Conservation (phyloP, 257 asterid species). For the Petunia secreta region DNA sequence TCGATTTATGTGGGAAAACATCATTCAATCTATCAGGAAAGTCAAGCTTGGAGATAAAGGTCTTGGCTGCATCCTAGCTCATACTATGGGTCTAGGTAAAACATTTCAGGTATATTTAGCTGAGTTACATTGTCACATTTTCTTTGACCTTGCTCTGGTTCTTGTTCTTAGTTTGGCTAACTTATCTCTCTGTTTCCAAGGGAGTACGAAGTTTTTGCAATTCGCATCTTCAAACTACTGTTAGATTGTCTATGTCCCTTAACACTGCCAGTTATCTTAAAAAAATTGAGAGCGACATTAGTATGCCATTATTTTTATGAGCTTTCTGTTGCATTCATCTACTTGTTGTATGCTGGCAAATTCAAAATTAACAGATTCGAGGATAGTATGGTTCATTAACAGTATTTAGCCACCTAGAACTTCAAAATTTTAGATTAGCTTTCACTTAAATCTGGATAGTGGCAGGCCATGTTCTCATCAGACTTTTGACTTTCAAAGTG, state of each 20-base stretch:
- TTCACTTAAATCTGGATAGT: constrained; percentile 5
- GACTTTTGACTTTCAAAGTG: not conserved
- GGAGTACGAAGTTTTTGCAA: not conserved
- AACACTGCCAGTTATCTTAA: not conserved
- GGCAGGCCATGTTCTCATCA: not conserved
- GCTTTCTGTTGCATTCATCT: constrained; percentile 19
- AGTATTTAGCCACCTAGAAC: not conserved
- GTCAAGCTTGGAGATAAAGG: constrained; percentile 95
- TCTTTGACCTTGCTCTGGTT: not conserved
- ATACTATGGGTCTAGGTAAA: constrained; percentile 98
- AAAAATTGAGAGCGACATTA: not conserved
- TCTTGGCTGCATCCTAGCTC: constrained; percentile 99
- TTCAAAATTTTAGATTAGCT: not conserved
- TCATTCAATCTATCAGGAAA: constrained; percentile 74
- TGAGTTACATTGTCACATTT: not conserved
- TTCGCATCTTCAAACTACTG: not conserved
- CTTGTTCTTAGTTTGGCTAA: not conserved
- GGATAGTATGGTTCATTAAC: constrained; percentile 2
- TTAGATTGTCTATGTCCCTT: not conserved
- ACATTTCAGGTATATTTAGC: constrained; percentile 82
- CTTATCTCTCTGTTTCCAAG: constrained; percentile 6
- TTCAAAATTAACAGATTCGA: not conserved
- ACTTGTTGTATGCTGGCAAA: constrained; percentile 11
- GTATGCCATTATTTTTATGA: not conserved
- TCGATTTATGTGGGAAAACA: constrained; percentile 97